Evolutionary conservation across 805 yeast genomes (phyloP), one percentile per base, ranked within the genome.

Genomic region (Wickerhamomyces pijperi): DNA sequence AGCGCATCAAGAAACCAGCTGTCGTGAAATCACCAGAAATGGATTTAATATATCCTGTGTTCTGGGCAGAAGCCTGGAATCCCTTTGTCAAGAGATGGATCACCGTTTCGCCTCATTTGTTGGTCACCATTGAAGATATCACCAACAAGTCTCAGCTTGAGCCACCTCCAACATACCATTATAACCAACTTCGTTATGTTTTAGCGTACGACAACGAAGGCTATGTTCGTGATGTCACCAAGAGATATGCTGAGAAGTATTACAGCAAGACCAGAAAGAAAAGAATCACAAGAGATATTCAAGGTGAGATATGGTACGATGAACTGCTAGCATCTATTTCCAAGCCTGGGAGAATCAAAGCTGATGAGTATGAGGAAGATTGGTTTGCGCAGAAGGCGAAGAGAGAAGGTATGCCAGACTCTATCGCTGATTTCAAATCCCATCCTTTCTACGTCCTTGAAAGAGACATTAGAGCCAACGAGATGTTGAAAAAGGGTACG

Each of bases 21-120:
- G 16, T 45, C n/a, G n/a, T n/a, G 1, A 18, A 18, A 15, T 34
- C 35, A 20, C 39, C 49, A 14, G 53, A 48, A 36, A 39, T 49
- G 19, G 56, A 58, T 39, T 43, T 56, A 36, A 51, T 53, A 8
- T 80, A 65, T 50, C 97, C 97, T 0, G 68, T 87, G 0, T 87
- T 80, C 53, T 92, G 98, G 98, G 78, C 78, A 18, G 98, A 92
- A 55, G 95, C 83, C 0, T 90, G 95, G 95, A 88, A 90, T 54
- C 70, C 71, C 37, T 74, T 70, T 42, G 60, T 75, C 5, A 69
- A 76, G 42, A 72, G 68, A 37, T 90, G 96, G 94, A 70, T 87
- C n/a, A 74, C 94, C 2, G 67, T 87, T 2, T 98, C 92, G 51
- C 92, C 97, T 0, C 63, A 79, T 0, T 78, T 79, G 21, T 69